These are phyloP conservation scores for Posidonia oceanica DNA, from an alignment of 116 monocot species.

Conservation along the genomic window DNA sequence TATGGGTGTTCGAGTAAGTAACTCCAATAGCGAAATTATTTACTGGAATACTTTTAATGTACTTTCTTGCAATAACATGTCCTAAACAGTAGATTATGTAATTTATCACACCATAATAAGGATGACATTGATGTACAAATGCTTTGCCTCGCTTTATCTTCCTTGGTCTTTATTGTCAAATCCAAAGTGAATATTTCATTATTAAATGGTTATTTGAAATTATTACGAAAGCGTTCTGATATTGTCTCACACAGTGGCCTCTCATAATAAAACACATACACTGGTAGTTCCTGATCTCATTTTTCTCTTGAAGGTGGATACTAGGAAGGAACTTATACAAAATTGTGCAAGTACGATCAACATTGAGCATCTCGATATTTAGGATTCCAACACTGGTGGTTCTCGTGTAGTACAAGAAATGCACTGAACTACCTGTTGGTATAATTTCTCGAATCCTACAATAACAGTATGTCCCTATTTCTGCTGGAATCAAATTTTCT, in stretches of 20 bases:
- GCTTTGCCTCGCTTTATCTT: too few relatives aligned
- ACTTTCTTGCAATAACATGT: background rate
- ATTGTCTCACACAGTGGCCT: background rate
- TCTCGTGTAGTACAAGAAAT: too few relatives aligned
- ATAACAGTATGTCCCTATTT: too few relatives aligned
- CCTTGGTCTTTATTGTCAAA: too few relatives aligned
- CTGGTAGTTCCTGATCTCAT: conserved; percentile 1
- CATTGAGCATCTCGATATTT: conserved; percentile 79
- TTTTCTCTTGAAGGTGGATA: conserved; percentile 49
- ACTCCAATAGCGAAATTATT: background rate
- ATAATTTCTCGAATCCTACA: too few relatives aligned
- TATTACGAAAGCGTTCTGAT: background rate
- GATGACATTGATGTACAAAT: too few relatives aligned
- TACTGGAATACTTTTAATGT: background rate
- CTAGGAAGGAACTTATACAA: conserved; percentile 71
- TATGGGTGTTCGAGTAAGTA: conserved; percentile 73
- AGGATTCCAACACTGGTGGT: background rate
- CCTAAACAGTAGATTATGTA: too few relatives aligned
- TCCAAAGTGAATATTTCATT: too few relatives aligned
- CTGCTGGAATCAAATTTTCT: too few relatives aligned
- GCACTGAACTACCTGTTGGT: too few relatives aligned
- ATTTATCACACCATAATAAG: too few relatives aligned
- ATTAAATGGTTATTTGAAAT: background rate
- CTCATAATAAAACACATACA: background rate
- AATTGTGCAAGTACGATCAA: conserved; percentile 61